Evolutionary conservation across 345 rosid genomes (phyloP), one percentile per base, ranked within the genome.

Genomic region (Populus pruinosa): DNA sequence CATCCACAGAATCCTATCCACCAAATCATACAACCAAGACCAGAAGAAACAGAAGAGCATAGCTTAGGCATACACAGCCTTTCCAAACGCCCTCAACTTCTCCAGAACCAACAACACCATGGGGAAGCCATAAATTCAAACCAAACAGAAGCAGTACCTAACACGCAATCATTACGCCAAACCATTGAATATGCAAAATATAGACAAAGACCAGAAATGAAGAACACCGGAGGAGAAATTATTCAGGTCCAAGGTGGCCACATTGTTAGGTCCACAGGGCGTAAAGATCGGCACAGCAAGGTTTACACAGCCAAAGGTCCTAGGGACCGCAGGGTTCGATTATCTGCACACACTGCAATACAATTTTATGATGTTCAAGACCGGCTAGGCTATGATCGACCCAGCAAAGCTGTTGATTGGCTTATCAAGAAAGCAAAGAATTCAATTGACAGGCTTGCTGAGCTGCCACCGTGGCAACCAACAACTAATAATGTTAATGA

Each of bases 351-450:
- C 78, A 93, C 97, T 0, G 97, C 97, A 0, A 93, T 93, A 73
- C 96, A 93, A 69, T 93, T 93, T 81, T 93, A 91, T 80, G 97
- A 91, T 79, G 96, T 91, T 75, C 94, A 93, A 86, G 98, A 89
- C 87, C 85, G 98, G 80, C 82, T 93, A 65, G 96, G 96, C 69
- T 93, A 88, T 47, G 96, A 93, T 85, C 82, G 96, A 47, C 97
- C 97, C 31, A 91, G 98, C 80, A 93, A 91, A 82, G 96, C 98
- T 18, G 94, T 93, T 10, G 98, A 93, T 62, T 93, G 98, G 98
- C 92, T 93, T 67, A 93, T 93, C 74, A 88, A 83, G 78, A 91
- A 93, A 78, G 97, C 97, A 0, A 91, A 90, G 78, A 69, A 92
- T 4, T 83, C 95, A 41, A 93, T 93, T 29, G 97, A 93, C 82